Evolutionary conservation across 2,329 filamentous ascomycete species (phyloP).

Genomic region (Botrytis medusae): DNA sequence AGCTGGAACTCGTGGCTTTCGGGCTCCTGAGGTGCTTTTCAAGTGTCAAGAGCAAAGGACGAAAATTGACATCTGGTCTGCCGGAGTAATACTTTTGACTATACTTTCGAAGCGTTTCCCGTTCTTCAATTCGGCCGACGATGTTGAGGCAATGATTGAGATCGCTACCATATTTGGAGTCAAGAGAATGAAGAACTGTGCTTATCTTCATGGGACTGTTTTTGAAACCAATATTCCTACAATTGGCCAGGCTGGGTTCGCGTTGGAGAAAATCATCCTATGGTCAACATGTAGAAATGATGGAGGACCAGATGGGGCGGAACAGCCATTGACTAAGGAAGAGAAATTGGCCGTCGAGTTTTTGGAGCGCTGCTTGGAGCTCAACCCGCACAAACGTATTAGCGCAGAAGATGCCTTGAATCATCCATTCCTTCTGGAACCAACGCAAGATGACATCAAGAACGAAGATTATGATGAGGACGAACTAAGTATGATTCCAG

Average conservation of each 20-base stretch:
- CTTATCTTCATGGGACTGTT: conserved; percentile 82
- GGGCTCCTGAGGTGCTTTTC: conserved; percentile 92
- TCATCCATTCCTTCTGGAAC: conserved; percentile 64
- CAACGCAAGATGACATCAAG: conserved; percentile 47
- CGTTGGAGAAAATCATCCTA: conserved; percentile 87
- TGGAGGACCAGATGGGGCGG: conserved; percentile 50
- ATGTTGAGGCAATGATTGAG: conserved; percentile 96
- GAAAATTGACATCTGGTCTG: conserved; percentile 95
- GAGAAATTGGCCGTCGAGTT: conserved; percentile 75
- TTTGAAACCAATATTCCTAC: conserved; percentile 93
- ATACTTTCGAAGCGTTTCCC: conserved; percentile 90
- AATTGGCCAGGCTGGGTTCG: conserved; percentile 80
- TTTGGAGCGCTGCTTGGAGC: conserved; percentile 68
- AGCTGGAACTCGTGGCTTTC: conserved; percentile 91
- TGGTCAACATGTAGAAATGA: conserved; percentile 85
- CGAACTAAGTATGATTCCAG: conserved; percentile 21
- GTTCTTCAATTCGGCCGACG: conserved; percentile 98
- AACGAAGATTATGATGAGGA: conserved; percentile 49
- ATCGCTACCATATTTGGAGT: conserved; percentile 92
- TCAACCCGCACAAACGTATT: conserved; percentile 72
- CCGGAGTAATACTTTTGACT: conserved; percentile 94
- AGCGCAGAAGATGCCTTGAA: conserved; percentile 71
- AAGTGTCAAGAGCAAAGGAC: conserved; percentile 96
- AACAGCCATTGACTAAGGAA: conserved; percentile 57
- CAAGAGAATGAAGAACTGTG: conserved; percentile 78